Percentiles rank a stretch among this genome's conserved stretches.
Evolutionary conservation across 257 asterid species (phyloP).

Genomic region (Petunia axillaris): DNA sequence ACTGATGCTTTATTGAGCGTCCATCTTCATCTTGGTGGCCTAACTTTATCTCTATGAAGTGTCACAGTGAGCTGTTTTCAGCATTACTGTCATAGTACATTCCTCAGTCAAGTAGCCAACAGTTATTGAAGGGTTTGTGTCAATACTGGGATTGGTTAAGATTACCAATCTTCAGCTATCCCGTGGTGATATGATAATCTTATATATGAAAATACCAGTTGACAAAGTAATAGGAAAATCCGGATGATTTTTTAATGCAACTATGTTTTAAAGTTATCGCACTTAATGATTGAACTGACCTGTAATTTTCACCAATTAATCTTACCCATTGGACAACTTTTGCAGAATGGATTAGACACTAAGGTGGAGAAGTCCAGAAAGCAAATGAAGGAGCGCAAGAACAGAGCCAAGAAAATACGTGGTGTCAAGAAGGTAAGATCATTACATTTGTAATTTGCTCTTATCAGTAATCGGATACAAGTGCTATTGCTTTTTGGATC

Average conservation of each 20-base stretch:
- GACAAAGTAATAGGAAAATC: neutral
- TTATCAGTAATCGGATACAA: neutral
- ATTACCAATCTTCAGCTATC: neutral
- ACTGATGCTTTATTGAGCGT: neutral
- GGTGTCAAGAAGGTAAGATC: constrained; percentile 85
- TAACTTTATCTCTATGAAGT: neutral
- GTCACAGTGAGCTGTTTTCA: neutral
- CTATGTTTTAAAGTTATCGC: neutral
- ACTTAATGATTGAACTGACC: neutral
- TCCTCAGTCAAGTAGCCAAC: neutral
- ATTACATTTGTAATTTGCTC: neutral
- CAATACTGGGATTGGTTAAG: neutral
- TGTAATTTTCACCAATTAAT: neutral
- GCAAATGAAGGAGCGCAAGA: constrained; percentile 87
- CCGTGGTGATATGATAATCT: neutral
- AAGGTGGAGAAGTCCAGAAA: constrained; percentile 91
- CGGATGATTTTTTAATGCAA: neutral
- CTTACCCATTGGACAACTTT: neutral
- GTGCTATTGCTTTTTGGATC: neutral
- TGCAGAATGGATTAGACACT: constrained; percentile 85
- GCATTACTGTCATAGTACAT: neutral
- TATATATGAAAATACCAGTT: neutral
- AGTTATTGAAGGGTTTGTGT: neutral
- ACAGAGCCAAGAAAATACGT: constrained; percentile 84
- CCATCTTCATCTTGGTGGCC: neutral